Evolutionary conservation across 129 eudicot species (phyloP), one percentile per base, ranked within the genome.

Genomic region (Artemisia annua): DNA sequence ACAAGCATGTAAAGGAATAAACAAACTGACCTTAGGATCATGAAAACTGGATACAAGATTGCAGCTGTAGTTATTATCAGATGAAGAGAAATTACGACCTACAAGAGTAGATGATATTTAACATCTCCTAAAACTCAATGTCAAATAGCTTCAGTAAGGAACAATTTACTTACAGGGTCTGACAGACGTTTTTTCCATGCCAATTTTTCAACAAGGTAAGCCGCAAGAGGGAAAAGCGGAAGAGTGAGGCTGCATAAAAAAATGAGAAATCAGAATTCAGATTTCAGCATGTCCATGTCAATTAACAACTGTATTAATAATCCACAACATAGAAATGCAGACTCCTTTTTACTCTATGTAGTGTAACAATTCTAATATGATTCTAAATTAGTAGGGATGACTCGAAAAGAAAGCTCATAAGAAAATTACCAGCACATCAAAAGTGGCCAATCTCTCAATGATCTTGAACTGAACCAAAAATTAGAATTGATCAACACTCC

Each of bases 371-470:
- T 48, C 44, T 46, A 48, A 61, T 13, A 52, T 74, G 43, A 22
- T 5, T 51, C 70, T 73, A 16, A 62, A 13, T 70, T 26, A 13
- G 39, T 49, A 63, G 56, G 6, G 57, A 15, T 39, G 17, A 73
- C 3, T 52, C 57, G 20, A 51, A 71, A 12, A 66, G 2, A 57
- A 30, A 57, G 58, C 10, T 19, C 16, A 9, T 22, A 18, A 60
- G 58, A 70, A 71, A 1, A 49, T 78, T 93, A 93, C 98, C 98
- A 84, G 83, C 96, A 93, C 96, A 93, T 89, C 11, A 93, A 79
- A 70, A 89, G 96, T 28, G 98, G 98, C 98, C 98, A 93, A 78
- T 93, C 98, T 69, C 92, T 80, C 48, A 93, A 74, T 59, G 95
- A 84, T 76, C 82, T 87, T 54, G 98, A 84, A 72, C 98, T 84